Base-by-base conservation (phyloP, 768 basidiomycete genomes). In the Collybia nuda region DNA sequence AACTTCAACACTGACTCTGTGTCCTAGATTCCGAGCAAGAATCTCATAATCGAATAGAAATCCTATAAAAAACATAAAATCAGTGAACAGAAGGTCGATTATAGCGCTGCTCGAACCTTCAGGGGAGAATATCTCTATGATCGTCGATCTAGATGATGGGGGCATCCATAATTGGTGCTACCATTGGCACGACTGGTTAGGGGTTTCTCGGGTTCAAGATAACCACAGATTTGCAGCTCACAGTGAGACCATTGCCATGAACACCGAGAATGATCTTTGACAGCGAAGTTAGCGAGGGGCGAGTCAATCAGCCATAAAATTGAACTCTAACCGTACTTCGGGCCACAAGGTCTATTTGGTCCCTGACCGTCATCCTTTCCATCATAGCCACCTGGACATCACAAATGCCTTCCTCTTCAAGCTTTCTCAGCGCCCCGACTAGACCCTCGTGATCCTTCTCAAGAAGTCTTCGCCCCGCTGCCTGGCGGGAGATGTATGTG, bases 211-310 rank as follows among this genome's bases (percentile, higher is more conserved):
- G 21, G n/a, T 18, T 21, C 35, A 17, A 23, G 15, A 21, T 38
- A 32, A 36, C 38, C 39, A 21, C n/a, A 37, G 26, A 50, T 50
- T 45, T 37, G 35, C 21, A 32, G 57, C 57, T 52, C 56, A 72
- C 71, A 44, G 86, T 85, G 8, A 91, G 70, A 35, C 86, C 85
- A 65, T 86, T 88, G 22, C 85, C 86, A 58, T 86, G 84, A 18
- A 85, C 79, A 28, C 83, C 85, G 39, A 86, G 62, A 57, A 86
- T 63, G 48, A 82, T 70, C 80, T 83, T 42, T 21, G 56, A 46
- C 58, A 39, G 43, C 40, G 22, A 39, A 50, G 44, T 35, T 2
- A 50, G 32, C 50, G 21, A 26, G 5, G 8, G 35, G 28, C 22
- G 50, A 47, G 6, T 44, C 59, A 18, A 47, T 38, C 19, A 45